Conservation (phyloP, 495 filamentous ascomycete species). For the Daldinia caldariorum region DNA sequence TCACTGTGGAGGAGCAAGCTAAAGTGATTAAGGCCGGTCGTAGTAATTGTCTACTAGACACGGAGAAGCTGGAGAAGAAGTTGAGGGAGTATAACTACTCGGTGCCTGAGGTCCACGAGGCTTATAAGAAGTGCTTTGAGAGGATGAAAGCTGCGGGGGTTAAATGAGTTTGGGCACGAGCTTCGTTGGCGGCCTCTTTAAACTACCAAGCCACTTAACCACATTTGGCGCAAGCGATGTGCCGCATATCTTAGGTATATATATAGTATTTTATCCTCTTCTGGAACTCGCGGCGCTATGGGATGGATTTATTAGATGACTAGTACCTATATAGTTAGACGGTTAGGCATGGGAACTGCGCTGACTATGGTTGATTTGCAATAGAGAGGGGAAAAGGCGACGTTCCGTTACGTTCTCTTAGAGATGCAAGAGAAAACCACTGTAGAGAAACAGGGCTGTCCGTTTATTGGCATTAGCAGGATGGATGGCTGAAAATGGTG, state of each 20-base stretch:
- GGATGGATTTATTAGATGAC: background rate
- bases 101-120: constrained; percentile 70
- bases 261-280: background rate
- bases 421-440: too few species aligned
- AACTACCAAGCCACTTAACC: constrained; percentile 9
- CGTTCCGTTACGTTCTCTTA: background rate
- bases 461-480: too few species aligned
- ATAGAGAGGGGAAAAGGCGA: background rate
- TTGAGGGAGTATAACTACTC: constrained; percentile 66
- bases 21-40: constrained; percentile 73
- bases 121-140: constrained; percentile 69
- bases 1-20: constrained; percentile 70
- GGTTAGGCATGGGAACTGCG: background rate
- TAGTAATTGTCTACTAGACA: constrained; percentile 71
- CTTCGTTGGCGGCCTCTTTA: constrained; percentile 1
- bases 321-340: background rate
- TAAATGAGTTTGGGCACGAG: constrained; percentile 47
- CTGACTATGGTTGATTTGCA: background rate
- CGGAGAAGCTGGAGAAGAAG: constrained; percentile 67
- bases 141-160: constrained; percentile 68
- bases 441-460: too few species aligned
- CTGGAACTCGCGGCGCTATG: background rate
- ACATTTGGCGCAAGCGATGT: constrained; percentile 10
- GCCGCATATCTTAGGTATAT: background rate
- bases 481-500: background rate